Base-by-base conservation (phyloP, 306 rosid species). In the Geum urbanum region DNA sequence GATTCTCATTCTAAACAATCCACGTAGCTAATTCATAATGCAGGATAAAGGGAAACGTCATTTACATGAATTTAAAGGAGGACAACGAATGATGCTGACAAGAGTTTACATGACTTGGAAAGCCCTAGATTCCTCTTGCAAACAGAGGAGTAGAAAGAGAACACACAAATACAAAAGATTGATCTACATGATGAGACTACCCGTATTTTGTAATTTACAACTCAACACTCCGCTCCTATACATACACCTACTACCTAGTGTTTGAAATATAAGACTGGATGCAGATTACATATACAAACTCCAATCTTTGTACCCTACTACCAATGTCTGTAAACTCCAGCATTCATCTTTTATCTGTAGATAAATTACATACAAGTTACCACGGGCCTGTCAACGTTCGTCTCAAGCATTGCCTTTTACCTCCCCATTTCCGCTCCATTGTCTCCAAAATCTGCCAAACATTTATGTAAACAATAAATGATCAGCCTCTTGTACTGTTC, bases 371-470 rank as follows among this genome's bases (percentile, higher is more conserved):
- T 49, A 47, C 5, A 43, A 41, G 39, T 75, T 88, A 91, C 97
- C 97, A 94, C 9, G 97, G 99, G 11, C 97, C 97, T 4, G 99
- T 94, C 59, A 83, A 71, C 52, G 99, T 91, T 80, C 99, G 84
- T 73, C 99, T 83, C 79, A 94, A 82, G 83, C 90, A 85, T 47
- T 51, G 86, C 55, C 83, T 84, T 84, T 91, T 89, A 19, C 73
- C 74, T 63, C 72, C 76, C 82, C 76, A 55, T 22, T 70, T 63
- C 63, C 64, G 5, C 27, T 74, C 68, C 72, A 75, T 13, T 19
- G 80, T 66, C 83, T 87, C 92, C 77, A 77, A 24, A 37, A 77
- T 70, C 95, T 89, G 85, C 76, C 76, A 75, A n/a, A 52, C 12
- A 72, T 55, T 27, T 8, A 18, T 24, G 27, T 2, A 40, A 37